Base-by-base conservation (phyloP, 192 early-diverging fungal species). In the Funneliformis mosseae region DNA sequence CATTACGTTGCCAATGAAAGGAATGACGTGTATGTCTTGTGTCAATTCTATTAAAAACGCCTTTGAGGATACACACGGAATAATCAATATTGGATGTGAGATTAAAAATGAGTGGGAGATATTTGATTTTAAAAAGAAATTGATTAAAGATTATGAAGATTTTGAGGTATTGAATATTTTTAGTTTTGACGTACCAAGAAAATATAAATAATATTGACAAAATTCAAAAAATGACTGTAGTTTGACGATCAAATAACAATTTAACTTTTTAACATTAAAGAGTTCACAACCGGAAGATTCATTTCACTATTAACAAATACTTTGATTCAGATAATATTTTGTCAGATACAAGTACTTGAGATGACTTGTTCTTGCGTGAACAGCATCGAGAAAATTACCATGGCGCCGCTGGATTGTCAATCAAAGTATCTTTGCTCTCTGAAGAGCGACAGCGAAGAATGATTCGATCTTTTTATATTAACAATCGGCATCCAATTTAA, bases 311-410 rank as follows among this genome's bases (percentile, higher is more conserved):
- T 38, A 74, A 79, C 38, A 6, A 45, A 14, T 16, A 72, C 6
- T 79, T 79, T 25, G 46, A 46, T 25, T 7, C 28, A 21, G 77
- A 72, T 27, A 46, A 25, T 42, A 50, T 78, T 79, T 10, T 84
- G 83, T 61, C 86, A 91, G 80, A 81, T 98, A 12, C 88, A 94
- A 77, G 89, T 99, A 28, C 88, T 85, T 28, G 98, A 97, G 8
- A 99, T 99, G 98, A 97, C 98, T 43, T 98, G 97, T 86, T 93
- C 93, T 5, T 99, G 98, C 85, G 97, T 99, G 0, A 90, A 90
- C 42, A 86, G 91, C 4, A 93, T 99, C 27, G 96, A 98, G 87
- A 91, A 89, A 23, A 87, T 7, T 80, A 97, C 38, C 68, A 82
- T 27, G 74, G 80, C 1, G 81, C 87, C 8, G 84, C 87, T 0